Base-by-base conservation (phyloP, 129 eudicot species). In the Lonicera japonica region DNA sequence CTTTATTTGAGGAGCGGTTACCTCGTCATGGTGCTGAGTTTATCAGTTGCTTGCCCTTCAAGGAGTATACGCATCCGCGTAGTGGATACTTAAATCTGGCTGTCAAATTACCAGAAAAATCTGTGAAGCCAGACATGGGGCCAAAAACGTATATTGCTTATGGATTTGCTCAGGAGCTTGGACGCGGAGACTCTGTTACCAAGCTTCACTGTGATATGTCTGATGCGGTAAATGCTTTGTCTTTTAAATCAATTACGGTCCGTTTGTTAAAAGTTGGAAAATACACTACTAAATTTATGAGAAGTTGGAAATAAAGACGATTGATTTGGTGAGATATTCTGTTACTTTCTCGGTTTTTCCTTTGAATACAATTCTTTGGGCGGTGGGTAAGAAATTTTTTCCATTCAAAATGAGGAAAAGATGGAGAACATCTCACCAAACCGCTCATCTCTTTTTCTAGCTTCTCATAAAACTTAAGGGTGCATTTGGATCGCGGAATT, bases 11-110 rank as follows among this genome's bases (percentile, higher is more conserved):
- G 14, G 36, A 54, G 36, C 64, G 34, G 16, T 62, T 71, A n/a
- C 76, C 76, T 21, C 57, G 70, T 19, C 76, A 71, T 43, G 34
- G 25, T 41, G 70, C 57, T 24, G 76, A 71, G 59, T 71, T 71
- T 36, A 63, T 64, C 48, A 38, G 43, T 50, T 56, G 67, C 16
- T 38, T 71, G 70, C 76, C 76, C 17, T 71, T 63, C 55, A 63
- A 56, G 47, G 58, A 71, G 52, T 71, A 71, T 64, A 71, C 70
- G 11, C 65, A 71, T 63, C 76, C 76, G 0, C 21, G 56, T 2
- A 17, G 18, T 23, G 58, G 70, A 23, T 20, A 25, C 53, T 58
- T 71, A 8, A 71, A 71, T 56, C 76, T 71, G 54, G 76, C 65
- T 41, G 53, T 54, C 23, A 71, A 54, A 63, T 63, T 71, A 40